Base-by-base conservation (phyloP, 2,329 filamentous ascomycete species). In the Paracoccidioides lutzii region DNA sequence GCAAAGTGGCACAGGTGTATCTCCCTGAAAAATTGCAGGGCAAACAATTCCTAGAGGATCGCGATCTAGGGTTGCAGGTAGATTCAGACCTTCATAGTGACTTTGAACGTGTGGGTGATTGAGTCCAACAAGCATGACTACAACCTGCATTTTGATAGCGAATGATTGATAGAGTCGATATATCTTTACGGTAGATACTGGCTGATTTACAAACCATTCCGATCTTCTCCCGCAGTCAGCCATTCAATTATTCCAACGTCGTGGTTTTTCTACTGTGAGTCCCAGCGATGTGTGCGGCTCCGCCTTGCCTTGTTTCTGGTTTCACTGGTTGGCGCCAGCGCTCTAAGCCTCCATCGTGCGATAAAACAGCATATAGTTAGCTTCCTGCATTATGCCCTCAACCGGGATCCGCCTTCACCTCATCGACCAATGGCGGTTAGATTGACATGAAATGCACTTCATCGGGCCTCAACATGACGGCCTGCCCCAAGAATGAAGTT, bases 1-100 rank as follows among this genome's bases (percentile, higher is more conserved):
- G 93, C 0, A 81, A 75, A 62, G 91, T 97, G 0, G 79, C 76
- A 60, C 93, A 98, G 73, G 86, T 90, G 30, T 98, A 97, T 70
- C 71, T 98, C n/a, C 93, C 93, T 0, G 84, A 88, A 9, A 80
- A 80, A 55, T 70, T 98, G 6, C 69, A 75, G 40, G 89, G 84
- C 0, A 78, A 86, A 50, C 75, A 65, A 22, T 97, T 97, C 65
- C 70, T 97, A 41, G 89, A 94, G 65, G 83, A 90, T 4, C 74
- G 77, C 44, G 87, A 97, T 70, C 68, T 98, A 56, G 91, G 91
- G 1, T 84, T 80, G 0, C 82, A 85, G 63, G 69, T 91, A 28
- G 93, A 98, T 71, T 79, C 81, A 35, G 85, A 88, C 60, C 62
- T 86, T 63, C 71, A 22, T 38, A 30, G 33, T 42, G 15, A 7